Percentiles rank a stretch among this genome's conserved stretches.
These are phyloP conservation scores for Venturia oleaginea DNA, from an alignment of 2,329 filamentous ascomycete species.

Conservation along the genomic window DNA sequence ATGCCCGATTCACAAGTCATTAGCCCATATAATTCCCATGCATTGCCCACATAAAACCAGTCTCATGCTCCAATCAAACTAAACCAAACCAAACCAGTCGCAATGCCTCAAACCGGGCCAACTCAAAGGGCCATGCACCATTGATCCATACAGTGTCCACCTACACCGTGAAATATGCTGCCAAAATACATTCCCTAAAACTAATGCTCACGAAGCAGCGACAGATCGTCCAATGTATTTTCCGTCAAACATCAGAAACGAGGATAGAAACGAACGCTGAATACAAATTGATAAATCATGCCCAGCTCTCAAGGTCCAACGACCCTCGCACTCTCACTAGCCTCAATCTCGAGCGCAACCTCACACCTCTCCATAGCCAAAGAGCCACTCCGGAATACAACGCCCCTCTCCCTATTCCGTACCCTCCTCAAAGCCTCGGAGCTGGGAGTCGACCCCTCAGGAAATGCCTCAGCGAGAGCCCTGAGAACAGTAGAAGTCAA, in stretches of 20 bases:
- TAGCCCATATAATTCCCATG: neutral
- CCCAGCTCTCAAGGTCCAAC: neutral
- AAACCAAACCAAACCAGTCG: too few species aligned
- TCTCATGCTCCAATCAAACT: too few species aligned
- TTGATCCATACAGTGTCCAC: neutral
- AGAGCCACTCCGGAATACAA: neutral
- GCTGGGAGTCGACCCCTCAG: neutral
- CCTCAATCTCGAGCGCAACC: neutral
- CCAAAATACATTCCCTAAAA: neutral
- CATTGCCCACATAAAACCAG: too few species aligned
- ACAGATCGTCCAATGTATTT: neutral
- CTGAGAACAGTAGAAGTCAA: neutral
- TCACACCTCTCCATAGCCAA: neutral
- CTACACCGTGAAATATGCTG: neutral
- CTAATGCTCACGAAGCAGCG: neutral
- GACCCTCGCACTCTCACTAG: neutral
- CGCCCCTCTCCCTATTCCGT: neutral
- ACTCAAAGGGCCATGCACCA: neutral
- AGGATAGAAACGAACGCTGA: neutral
- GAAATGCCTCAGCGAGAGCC: neutral
- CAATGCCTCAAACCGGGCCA: too few species aligned
- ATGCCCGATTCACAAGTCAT: neutral
- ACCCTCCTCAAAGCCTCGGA: neutral
- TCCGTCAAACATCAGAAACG: too few species aligned
- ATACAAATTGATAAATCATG: too few species aligned